Percentiles rank a stretch among this genome's conserved stretches.
phyloP scores from a whole-genome alignment of 305 asterid genomes.

The Fraxinus paxiana region DNA sequence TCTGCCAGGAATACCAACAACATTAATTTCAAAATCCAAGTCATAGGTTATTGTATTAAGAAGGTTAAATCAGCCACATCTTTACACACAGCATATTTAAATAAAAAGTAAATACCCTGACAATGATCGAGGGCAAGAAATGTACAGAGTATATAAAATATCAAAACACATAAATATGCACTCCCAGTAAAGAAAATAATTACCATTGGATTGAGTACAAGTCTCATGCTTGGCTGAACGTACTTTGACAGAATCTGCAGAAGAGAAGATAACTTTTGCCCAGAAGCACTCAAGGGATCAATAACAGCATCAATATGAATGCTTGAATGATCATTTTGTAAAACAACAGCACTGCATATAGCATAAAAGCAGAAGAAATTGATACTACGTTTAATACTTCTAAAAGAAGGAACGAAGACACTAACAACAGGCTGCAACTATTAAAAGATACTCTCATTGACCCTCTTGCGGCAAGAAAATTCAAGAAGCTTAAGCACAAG shows the following conservation, averaged over 20 bases:
- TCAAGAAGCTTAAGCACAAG: background rate
- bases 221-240: slow-evolving; percentile 85
- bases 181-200: slow-evolving; percentile 19
- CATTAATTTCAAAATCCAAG: slow-evolving; percentile 17
- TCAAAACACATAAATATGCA: background rate
- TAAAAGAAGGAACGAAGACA: background rate
- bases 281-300: slow-evolving; percentile 96
- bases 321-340: slow-evolving; percentile 67
- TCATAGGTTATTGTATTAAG: background rate
- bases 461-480: background rate
- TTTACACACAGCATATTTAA: slow-evolving; percentile 1
- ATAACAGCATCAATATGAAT: slow-evolving; percentile 94
- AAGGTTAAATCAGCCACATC: background rate
- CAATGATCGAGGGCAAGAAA: background rate
- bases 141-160: background rate
- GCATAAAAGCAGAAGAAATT: slow-evolving; percentile 17
- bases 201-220: slow-evolving; percentile 95
- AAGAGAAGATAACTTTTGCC: slow-evolving; percentile 89
- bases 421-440: background rate
- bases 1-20: slow-evolving; percentile 51
- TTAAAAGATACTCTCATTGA: background rate
- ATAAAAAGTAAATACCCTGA: slow-evolving; percentile 5
- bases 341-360: slow-evolving; percentile 72
- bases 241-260: slow-evolving; percentile 75
- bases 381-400: slow-evolving; percentile 17